Evolutionary conservation across 192 early-diverging fungal species (phyloP), one percentile per base, ranked within the genome.

Genomic region (Allomyces arbusculus): DNA sequence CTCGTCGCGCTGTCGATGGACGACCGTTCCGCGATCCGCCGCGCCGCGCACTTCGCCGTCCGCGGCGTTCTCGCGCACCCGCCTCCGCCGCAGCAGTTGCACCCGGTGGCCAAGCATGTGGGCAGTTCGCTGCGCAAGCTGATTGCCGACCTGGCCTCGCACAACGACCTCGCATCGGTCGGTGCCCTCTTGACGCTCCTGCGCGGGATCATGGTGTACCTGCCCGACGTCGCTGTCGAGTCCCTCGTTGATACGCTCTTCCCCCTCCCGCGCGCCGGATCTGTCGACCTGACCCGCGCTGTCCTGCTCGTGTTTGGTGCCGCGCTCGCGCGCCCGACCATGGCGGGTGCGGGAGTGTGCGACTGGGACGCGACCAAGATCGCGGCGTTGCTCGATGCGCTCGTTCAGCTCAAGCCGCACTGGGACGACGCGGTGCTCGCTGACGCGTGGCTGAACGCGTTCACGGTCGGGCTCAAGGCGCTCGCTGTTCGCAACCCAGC

Each of bases 1-100:
- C 73, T 98, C 61, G 75, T 96, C 25, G 72, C 85, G 45, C 83
- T 92, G 62, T 80, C 87, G 25, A 76, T 87, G 8, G 92, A 98
- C 68, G 77, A 74, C 62, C 81, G 91, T 63, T 91, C 95, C 40
- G 94, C 91, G 78, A 84, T 94, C 62, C 84, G 95, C 25, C 87
- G 90, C 74, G 75, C 88, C 63, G 91, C 94, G 25, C 89, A 89
- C 67, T 91, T 95, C 63, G 87, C 87, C 12, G 82, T 91, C 40
- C 77, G 77, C 40, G 72, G 75, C 45, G 77, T 96, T 61, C 73
- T 94, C 26, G 72, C 75, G 4, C 74, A 71, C 68, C 90, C 89
- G 50, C 91, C 93, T 33, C 79, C 85, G 24, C 89, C 89, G 10
- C 73, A 76, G 28, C 62, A 75, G 3, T 71, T 80, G 33, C 91